Evolutionary conservation across 2,329 filamentous ascomycete genomes (phyloP).

Genomic region (Trichoderma koningiopsis): DNA sequence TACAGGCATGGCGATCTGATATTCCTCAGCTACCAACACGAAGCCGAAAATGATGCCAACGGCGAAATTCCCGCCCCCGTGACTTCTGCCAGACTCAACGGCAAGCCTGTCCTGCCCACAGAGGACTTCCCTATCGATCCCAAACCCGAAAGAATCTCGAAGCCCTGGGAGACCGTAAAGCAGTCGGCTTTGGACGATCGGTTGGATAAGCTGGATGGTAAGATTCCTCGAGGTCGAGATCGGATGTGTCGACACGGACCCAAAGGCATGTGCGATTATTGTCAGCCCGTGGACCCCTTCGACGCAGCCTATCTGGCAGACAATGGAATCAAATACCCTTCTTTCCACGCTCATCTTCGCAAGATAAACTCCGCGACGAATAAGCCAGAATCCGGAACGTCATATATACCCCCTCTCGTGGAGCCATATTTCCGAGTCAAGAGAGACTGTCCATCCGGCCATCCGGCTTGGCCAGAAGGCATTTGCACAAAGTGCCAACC

Average conservation of each 20-base stretch:
- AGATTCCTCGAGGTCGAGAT: slow-evolving; percentile 76
- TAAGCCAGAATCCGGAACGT: slow-evolving; percentile 89
- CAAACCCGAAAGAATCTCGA: slow-evolving; percentile 61
- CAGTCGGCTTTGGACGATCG: slow-evolving; percentile 86
- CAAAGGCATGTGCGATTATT: slow-evolving; percentile 99
- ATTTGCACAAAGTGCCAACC: slow-evolving; percentile 99
- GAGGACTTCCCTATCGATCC: slow-evolving; percentile 68
- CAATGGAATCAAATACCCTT: slow-evolving; percentile 98
- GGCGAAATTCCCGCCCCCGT: slow-evolving; percentile 41
- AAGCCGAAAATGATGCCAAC: slow-evolving; percentile 42
- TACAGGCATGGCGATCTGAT: slow-evolving; percentile 85
- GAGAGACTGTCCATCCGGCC: slow-evolving; percentile 86
- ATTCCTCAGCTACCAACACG: slow-evolving; percentile 78
- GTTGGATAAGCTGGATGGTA: slow-evolving; percentile 86
- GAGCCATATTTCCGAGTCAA: slow-evolving; percentile 93
- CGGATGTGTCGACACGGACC: slow-evolving; percentile 95
- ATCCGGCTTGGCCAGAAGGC: slow-evolving; percentile 90
- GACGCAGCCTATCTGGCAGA: slow-evolving; percentile 85
- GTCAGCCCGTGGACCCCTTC: slow-evolving; percentile 95
- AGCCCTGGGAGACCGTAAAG: slow-evolving; percentile 79
- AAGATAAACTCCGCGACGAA: slow-evolving; percentile 97
- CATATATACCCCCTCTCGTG: slow-evolving; percentile 91
- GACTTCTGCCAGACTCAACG: slow-evolving; percentile 73
- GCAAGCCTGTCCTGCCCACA: slow-evolving; percentile 69
- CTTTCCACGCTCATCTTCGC: slow-evolving; percentile 90